Evolutionary conservation across 495 filamentous ascomycete species (phyloP).

Genomic region (Penicillium cinerascens): DNA sequence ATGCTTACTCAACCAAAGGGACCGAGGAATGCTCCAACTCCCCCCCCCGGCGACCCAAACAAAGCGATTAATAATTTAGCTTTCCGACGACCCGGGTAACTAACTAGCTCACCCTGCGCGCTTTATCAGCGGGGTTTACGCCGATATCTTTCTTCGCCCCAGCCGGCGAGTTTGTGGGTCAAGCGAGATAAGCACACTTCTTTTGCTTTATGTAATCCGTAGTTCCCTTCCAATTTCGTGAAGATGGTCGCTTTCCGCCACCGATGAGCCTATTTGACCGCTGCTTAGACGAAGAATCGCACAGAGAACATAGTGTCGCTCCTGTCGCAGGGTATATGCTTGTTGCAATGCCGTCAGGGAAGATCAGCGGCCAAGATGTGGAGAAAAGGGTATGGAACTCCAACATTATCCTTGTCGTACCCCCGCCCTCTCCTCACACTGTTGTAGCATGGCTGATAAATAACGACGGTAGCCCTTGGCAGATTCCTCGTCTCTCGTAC

Average conservation of each 20-base stretch:
- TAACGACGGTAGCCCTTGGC: slow-evolving; percentile 1
- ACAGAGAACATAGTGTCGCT: background rate
- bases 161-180: background rate
- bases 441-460: background rate
- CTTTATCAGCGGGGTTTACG: slow-evolving; percentile 7
- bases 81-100: background rate
- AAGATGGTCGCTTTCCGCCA: background rate
- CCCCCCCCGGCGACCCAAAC: no score
- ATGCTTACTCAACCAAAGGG: background rate
- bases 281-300: background rate
- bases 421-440: background rate
- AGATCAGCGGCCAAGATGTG: slow-evolving; percentile 25
- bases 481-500: background rate
- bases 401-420: slow-evolving; percentile 1
- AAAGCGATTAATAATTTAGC: slow-evolving; percentile 9
- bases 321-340: background rate
- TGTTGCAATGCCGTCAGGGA: background rate
- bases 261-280: background rate
- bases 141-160: background rate
- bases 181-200: background rate
- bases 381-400: slow-evolving; percentile 33
- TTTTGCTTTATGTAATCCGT: background rate
- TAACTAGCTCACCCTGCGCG: background rate
- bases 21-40: background rate
- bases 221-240: no score